Base-by-base conservation (phyloP, 2,329 filamentous ascomycete species). In the Cercospora sesami region DNA sequence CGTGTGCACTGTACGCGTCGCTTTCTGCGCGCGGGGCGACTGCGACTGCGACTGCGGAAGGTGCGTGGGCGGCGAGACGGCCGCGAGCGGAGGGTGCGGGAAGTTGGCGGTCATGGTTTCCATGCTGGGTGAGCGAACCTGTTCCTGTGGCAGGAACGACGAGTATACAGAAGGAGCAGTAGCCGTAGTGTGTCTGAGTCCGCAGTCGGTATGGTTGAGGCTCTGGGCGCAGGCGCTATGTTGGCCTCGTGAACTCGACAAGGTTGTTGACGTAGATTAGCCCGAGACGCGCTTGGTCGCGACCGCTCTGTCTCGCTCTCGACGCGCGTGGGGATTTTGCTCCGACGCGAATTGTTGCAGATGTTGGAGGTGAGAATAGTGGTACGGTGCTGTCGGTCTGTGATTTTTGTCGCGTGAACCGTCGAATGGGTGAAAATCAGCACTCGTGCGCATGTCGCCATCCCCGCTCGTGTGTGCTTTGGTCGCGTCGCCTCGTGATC, bases 1-100 rank as follows among this genome's bases (percentile, higher is more conserved):
- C 42, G 42, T 63, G 16, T 68, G 68, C 69, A 65, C 26, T 64
- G 65, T 64, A 74, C 75, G 74, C 74, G 74, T 75, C 60, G 71
- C 55, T 45, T 63, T 58, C 30, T 60, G 64, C 30, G 61, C 48
- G 63, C 60, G 64, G 64, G 64, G 65, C 58, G 57, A 36, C 7
- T 60, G 55, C 66, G 57, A 36, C 9, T 65, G 55, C 67, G 66
- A 65, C 45, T 48, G 59, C 51, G 63, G 23, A 31, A 39, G 33
- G 65, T 26, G 67, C 21, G 53, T 68, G 48, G 48, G 23, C 55
- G 55, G 64, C 61, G 69, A 67, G 3, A 63, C 53, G 57, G 65
- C 58, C 60, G 61, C 61, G 26, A 62, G n/a, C 58, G 63, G 67
- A n/a, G 68, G 55, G 26, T 63, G 55, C 48, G 60, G 28, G 60